Evolutionary conservation across 441 rosid species (phyloP).

Genomic region (Euphorbia schlechtendalii): DNA sequence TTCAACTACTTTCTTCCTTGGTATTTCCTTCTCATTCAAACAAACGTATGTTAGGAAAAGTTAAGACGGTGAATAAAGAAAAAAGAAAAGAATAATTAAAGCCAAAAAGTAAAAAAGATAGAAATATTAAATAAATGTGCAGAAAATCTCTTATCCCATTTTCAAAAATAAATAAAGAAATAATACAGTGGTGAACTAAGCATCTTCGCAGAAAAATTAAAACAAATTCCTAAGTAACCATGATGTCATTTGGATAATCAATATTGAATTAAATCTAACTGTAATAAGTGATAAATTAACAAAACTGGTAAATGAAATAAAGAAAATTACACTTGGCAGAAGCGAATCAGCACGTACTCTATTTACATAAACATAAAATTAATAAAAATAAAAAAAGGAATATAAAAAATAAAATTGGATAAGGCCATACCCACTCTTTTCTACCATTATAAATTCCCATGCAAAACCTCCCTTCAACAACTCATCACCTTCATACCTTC

Average conservation of each 20-base stretch:
- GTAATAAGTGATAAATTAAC: no score
- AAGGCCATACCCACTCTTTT: conserved; percentile 8
- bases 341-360: not conserved
- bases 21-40: no score
- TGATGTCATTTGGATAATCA: no score
- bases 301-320: no score
- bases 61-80: not conserved
- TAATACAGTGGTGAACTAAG: not conserved
- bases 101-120: not conserved
- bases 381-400: no score
- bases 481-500: not conserved
- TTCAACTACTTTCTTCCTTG: no score
- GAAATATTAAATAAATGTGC: no score
- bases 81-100: not conserved
- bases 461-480: conserved; percentile 8
- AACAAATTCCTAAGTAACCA: no score
- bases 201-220: not conserved
- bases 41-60: not conserved
- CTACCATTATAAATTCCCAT: conserved; percentile 23
- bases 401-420: not conserved
- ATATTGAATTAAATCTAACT: no score
- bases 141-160: not conserved
- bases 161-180: not conserved
- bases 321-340: not conserved
- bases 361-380: no score